These are phyloP conservation scores for Pseudogymnoascus sp. DNA, from an alignment of 2,329 filamentous ascomycete species.

Conservation along the genomic window DNA sequence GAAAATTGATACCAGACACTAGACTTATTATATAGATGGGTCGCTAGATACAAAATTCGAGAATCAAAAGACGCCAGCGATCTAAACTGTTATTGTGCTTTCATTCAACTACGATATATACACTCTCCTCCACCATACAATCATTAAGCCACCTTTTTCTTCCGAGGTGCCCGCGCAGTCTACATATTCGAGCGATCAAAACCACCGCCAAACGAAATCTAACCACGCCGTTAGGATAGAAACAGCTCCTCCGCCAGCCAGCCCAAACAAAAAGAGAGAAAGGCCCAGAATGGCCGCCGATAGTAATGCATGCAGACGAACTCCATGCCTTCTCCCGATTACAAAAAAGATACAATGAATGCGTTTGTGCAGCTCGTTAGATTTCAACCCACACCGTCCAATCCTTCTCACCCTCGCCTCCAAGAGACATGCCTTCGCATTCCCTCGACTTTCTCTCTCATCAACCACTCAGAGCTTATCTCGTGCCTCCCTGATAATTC, in stretches of 20 bases:
- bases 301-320: background rate
- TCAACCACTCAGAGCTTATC: slow-evolving; percentile 15
- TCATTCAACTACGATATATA: slow-evolving; percentile 4
- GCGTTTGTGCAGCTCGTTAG: background rate
- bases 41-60: background rate
- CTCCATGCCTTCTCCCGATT: background rate
- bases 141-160: background rate
- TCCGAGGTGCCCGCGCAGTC: background rate
- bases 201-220: background rate
- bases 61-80: background rate
- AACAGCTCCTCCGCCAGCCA: background rate
- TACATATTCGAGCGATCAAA: background rate
- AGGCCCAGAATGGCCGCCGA: background rate
- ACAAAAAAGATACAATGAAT: slow-evolving; percentile 6
- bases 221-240: background rate
- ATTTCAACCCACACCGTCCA: background rate
- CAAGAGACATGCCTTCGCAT: background rate
- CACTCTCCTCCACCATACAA: background rate
- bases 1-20: background rate
- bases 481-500: slow-evolving; percentile 1
- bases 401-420: background rate
- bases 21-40: background rate
- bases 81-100: background rate
- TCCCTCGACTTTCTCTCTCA: background rate
- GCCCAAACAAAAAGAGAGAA: background rate